Base-by-base conservation (phyloP, 257 asterid genomes). In the Primulina eburnea region DNA sequence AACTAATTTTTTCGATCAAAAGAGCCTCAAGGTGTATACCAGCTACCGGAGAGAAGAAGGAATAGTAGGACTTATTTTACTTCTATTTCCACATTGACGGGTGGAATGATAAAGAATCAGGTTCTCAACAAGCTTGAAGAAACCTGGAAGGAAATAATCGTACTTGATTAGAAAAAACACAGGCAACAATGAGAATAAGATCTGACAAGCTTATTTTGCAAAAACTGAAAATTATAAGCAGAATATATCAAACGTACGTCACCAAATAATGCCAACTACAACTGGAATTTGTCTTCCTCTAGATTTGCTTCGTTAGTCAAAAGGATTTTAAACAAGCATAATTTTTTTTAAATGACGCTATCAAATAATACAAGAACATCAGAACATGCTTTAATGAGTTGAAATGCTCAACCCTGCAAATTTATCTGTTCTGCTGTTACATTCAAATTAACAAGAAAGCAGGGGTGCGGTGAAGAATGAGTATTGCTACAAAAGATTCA, bases 41-140 rank as follows among this genome's bases (percentile, higher is more conserved):
- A 62, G 60, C 35, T 7, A 60, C 64, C 67, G 0, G 24, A 21
- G 24, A 21, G 24, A 0, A 0, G 24, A 21, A 58, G 69, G 63
- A 74, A 60, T 35, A 29, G 43, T 35, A 29, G 43, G 17, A 63
- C 60, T 20, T 68, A 16, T 37, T 14, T 72, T 38, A 52, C 11
- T 34, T 68, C 71, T 38, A 32, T 67, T 26, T 32, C 38, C 9
- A 62, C 73, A 60, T 35, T 40, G 26, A 35, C 16, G 63, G 50
- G 60, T 21, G 67, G 43, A 29, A 12, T 24, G 55, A 50, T 53
- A 56, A 69, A 37, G 70, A 52, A 71, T 86, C 89, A 87, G 62
- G 76, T 78, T 60, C 72, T 87, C 82, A 92, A 86, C 84, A 92
- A 83, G 82, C 84, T 81, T 69, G 97, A 86, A 62, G 97, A 77